A percentile compares a stretch with the other conserved stretches of the same genome.
Evolutionary conservation across 2,329 filamentous ascomycete genomes (phyloP).

Genomic region (Hypocrella siamensis): DNA sequence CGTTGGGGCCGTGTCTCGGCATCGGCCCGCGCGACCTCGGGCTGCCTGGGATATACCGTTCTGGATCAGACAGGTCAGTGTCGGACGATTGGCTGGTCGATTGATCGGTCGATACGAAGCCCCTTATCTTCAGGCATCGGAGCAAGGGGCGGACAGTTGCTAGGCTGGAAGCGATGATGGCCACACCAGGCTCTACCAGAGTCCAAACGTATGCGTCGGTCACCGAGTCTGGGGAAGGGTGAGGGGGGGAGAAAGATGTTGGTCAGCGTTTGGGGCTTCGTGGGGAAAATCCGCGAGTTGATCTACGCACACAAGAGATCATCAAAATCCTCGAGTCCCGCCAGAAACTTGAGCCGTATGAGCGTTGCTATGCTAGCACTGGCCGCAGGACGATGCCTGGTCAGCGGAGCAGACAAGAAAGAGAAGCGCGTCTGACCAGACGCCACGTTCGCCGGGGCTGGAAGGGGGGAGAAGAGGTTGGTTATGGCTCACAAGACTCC

Average conservation of each 20-base stretch:
- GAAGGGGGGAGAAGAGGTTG: neutral
- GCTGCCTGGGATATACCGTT: slow-evolving; percentile 13
- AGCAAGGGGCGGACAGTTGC: slow-evolving; percentile 39
- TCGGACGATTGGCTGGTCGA: slow-evolving; percentile 19
- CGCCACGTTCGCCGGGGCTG: no score
- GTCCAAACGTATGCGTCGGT: slow-evolving; percentile 41
- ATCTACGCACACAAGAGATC: slow-evolving; percentile 31
- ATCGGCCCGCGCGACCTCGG: slow-evolving; percentile 9
- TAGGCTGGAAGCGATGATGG: slow-evolving; percentile 36
- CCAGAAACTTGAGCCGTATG: slow-evolving; percentile 31
- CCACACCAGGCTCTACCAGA: slow-evolving; percentile 38
- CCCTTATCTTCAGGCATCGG: slow-evolving; percentile 27
- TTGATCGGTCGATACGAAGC: slow-evolving; percentile 26
- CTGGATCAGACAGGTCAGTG: slow-evolving; percentile 10
- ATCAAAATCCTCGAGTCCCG: slow-evolving; percentile 24
- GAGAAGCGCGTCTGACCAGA: no score
- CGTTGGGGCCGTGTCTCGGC: slow-evolving; percentile 18
- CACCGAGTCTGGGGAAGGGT: slow-evolving; percentile 21
- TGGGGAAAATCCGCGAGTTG: neutral
- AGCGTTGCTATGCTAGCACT: slow-evolving; percentile 39
- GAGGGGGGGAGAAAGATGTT: slow-evolving; percentile 2
- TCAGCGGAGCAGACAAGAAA: no score
- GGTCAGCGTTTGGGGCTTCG: neutral
- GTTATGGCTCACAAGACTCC: slow-evolving; percentile 23
- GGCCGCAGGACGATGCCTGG: no score